Conservation (phyloP, 2,329 filamentous ascomycete species). For the Pseudocercospora ulei region DNA sequence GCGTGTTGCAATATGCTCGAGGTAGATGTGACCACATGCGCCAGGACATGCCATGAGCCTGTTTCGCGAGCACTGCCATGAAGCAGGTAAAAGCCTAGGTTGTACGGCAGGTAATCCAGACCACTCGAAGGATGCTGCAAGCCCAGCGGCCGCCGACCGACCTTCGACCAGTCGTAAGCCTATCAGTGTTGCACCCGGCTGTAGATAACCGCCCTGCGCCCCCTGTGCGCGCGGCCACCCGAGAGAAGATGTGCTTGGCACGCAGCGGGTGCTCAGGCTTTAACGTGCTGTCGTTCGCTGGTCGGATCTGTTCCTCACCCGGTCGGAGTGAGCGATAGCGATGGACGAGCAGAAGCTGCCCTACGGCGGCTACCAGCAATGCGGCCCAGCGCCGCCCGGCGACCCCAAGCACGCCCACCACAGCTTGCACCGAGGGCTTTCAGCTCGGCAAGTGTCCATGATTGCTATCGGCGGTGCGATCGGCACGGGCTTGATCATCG, state of each 20-base stretch:
- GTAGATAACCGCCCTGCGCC: slow-evolving; percentile 12
- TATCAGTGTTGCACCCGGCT: slow-evolving; percentile 12
- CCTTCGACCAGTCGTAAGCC: slow-evolving; percentile 6
- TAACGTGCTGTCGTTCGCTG: background rate
- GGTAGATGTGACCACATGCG: no score
- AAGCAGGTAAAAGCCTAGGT: no score
- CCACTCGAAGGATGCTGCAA: no score
- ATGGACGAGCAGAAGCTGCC: slow-evolving; percentile 17
- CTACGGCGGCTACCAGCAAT: slow-evolving; percentile 19
- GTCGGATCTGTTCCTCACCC: background rate
- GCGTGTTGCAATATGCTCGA: no score
- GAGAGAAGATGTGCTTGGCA: slow-evolving; percentile 10
- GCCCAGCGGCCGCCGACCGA: background rate
- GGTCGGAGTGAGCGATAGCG: slow-evolving; percentile 5
- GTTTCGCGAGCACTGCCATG: no score
- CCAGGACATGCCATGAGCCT: no score
- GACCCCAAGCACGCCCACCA: slow-evolving; percentile 23
- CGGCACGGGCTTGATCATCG: slow-evolving; percentile 64
- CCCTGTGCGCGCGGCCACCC: slow-evolving; percentile 4
- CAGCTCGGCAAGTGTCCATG: slow-evolving; percentile 50
- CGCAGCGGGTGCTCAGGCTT: background rate
- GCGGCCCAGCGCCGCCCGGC: slow-evolving; percentile 17
- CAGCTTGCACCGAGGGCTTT: slow-evolving; percentile 45
- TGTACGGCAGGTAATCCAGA: no score
- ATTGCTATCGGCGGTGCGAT: slow-evolving; percentile 67